Evolutionary conservation across 2,329 filamentous ascomycete species (phyloP), one percentile per base, ranked within the genome.

Genomic region (Pyrenophora graminea): DNA sequence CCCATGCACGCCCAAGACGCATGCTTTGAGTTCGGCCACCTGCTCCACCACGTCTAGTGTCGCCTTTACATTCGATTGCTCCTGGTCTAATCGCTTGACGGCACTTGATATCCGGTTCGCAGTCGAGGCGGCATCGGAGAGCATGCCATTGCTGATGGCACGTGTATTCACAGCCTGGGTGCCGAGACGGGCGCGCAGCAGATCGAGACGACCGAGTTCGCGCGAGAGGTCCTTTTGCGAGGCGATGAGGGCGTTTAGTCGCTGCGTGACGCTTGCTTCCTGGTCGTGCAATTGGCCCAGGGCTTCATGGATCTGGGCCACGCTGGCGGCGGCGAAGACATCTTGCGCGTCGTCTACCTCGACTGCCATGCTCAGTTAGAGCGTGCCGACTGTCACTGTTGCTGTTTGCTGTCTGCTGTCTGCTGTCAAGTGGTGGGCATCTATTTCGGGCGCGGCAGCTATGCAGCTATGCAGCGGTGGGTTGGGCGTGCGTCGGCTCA

Each of bases 11-110:
- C 94, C 94, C 53, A 97, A 85, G 31, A 97, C 90, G 71, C 94
- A 99, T 7, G 94, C 90, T 76, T 97, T 97, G 59, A 99, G 86
- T 79, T 99, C 94, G 4, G 90, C 89, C 12, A 99, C 93, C 76
- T 97, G 92, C 74, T 97, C 93, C 9, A 97, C 94, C 3, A 97
- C 91, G 7, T 88, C 83, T 50, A 99, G 78, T 0, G 94, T 97
- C 43, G 91, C 87, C 72, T 94, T 92, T 7, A 99, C 93, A 23
- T 91, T 85, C 51, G 86, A 86, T 79, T 97, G 96, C 76, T 99
- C 93, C 49, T 91, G 81, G 69, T 99, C 94, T 30, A 99, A 83
- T 59, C 85, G 82, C 71, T 90, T 91, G 48, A 99, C 94, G 45
- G 91, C 89, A 67, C 85, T 85, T 48, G 91, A 96, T 58, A 97